Evolutionary conservation across 108 stramenopile species (phyloP).

Genomic region (Epithemia pelagica): DNA sequence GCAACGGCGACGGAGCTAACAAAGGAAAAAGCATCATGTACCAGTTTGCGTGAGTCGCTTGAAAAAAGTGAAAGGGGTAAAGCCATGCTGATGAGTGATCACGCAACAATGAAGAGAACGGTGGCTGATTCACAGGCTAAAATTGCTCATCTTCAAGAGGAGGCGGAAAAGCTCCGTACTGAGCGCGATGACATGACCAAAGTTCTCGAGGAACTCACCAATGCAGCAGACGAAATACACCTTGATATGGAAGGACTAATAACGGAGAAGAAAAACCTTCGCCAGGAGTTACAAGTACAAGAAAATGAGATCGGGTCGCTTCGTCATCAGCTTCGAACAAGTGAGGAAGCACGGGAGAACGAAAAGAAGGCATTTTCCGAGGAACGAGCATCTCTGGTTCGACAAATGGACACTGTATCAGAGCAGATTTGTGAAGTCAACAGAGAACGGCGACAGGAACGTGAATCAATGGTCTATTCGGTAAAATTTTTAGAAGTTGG

Average conservation of each 20-base stretch:
- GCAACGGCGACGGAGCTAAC: background rate
- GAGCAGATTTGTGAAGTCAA: background rate
- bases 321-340: background rate
- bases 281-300: background rate
- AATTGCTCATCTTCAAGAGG: background rate
- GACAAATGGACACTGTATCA: background rate
- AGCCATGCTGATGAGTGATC: background rate
- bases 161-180: background rate
- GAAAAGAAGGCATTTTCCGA: background rate
- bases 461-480: background rate
- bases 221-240: constrained; percentile 4
- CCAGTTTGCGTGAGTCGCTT: background rate
- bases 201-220: background rate
- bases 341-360: background rate
- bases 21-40: background rate
- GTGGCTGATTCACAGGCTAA: background rate
- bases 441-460: background rate
- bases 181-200: background rate
- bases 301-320: background rate
- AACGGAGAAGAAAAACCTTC: background rate
- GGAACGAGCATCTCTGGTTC: background rate
- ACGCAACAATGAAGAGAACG: background rate
- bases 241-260: background rate
- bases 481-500: background rate
- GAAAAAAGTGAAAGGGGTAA: background rate